Evolutionary conservation across 345 rosid species (phyloP).

Genomic region (Euclidium syriacum): DNA sequence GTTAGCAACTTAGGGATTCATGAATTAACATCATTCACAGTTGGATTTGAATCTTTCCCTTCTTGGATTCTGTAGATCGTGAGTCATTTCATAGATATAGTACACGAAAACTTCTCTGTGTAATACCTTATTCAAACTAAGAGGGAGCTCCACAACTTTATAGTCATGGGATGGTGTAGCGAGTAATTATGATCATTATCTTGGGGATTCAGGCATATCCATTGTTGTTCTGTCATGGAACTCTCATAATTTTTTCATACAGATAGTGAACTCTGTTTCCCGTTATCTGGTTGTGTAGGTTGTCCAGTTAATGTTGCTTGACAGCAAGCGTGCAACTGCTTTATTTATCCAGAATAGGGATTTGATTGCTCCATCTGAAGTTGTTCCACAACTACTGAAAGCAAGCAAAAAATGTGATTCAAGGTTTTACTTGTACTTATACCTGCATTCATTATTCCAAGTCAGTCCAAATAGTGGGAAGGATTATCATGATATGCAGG

Average conservation of each 20-base stretch:
- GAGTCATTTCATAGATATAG: slow-evolving; percentile 1
- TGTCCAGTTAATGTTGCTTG: slow-evolving; percentile 85
- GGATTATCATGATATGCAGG: slow-evolving; percentile 99
- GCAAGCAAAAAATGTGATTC: slow-evolving; percentile 68
- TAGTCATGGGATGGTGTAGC: neutral
- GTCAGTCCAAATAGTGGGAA: slow-evolving; percentile 74
- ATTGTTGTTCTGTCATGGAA: neutral
- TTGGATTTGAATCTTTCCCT: neutral
- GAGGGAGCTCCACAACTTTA: neutral
- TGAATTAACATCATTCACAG: neutral
- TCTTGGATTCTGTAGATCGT: neutral
- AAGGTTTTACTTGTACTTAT: slow-evolving; percentile 76
- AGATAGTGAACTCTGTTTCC: neutral
- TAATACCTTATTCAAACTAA: slow-evolving; percentile 1
- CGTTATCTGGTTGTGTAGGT: slow-evolving; percentile 50
- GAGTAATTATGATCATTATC: neutral
- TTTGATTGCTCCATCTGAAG: slow-evolving; percentile 77
- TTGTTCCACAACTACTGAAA: slow-evolving; percentile 59
- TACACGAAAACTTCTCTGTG: neutral
- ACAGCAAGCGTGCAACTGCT: slow-evolving; percentile 73
- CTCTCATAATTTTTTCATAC: neutral
- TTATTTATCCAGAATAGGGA: slow-evolving; percentile 83
- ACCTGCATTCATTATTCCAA: slow-evolving; percentile 80
- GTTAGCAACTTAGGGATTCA: neutral
- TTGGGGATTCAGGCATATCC: neutral